Evolutionary conservation across 805 yeast genomes (phyloP), one percentile per base, ranked within the genome.

Genomic region (Starmera caribaea): DNA sequence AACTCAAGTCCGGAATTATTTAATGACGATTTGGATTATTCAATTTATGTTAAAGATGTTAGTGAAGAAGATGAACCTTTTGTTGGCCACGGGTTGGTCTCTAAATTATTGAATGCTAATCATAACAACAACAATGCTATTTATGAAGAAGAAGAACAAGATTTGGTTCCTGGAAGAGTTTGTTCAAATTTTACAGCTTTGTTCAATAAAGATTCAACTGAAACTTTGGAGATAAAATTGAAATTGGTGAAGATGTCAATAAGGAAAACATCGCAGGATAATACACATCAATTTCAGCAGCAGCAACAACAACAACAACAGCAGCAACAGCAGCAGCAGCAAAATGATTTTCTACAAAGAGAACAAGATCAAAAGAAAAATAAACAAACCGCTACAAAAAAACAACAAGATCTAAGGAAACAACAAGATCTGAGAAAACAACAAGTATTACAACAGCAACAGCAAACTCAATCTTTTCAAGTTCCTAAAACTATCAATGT

Each of bases 201-300:
- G 49, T 62, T 51, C 43, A 46, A 55, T 59, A 48, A 42, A 50
- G 56, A 47, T 32, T 58, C 71, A 11, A 57, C 68, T 1, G 70
- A 74, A 43, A 78, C 82, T 3, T 56, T 78, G 38, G 84, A 78
- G 55, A 68, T 78, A 31, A 64, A 76, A 44, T 57, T 78, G 38
- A 70, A 73, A 46, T 64, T 78, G 30, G 51, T 52, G 1, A 48
- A 41, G 37, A 54, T 52, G 3, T 7, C 17, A 37, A 36, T 37
- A 32, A 30, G 17, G 29, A 34, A 26, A 14, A 7, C 30, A 10
- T 34, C 26, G 11, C 30, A 27, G 16, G 14, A 28, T 15, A 38
- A 15, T 26, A 27, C 4, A 34, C 28, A 30, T 17, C 39, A 17
- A 40, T n/a, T 29, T 14, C 17, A 32, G 29, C 24, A 33, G 16